Conservation (phyloP, 441 rosid species). For the Mallotus japonicus region DNA sequence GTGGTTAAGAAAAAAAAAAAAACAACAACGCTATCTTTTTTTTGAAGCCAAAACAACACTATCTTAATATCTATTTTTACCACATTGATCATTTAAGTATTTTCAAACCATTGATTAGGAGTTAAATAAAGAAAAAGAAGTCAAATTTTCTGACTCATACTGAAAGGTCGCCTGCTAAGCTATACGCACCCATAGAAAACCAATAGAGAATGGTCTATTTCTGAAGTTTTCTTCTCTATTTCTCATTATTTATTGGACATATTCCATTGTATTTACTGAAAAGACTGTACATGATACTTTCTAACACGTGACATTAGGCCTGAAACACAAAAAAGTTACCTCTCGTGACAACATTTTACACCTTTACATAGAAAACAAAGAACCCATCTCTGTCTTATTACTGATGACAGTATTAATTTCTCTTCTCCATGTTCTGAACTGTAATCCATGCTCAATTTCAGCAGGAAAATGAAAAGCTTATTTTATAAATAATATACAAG, state of each 20-base stretch:
- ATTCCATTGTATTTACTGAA: neutral
- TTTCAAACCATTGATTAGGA: too few species aligned
- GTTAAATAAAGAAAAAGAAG: neutral
- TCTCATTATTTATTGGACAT: neutral
- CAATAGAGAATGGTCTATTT: neutral
- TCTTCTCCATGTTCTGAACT: too few species aligned
- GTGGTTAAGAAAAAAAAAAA: too few species aligned
- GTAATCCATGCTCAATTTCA: too few species aligned
- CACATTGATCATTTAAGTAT: too few species aligned
- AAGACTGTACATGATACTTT: neutral
- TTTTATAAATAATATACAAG: too few species aligned
- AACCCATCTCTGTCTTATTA: slow-evolving; percentile 9
- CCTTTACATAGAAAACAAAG: neutral
- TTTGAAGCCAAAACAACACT: too few species aligned
- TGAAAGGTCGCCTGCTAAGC: too few species aligned
- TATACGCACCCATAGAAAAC: too few species aligned
- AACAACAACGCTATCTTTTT: too few species aligned
- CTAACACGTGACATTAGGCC: slow-evolving; percentile 18
- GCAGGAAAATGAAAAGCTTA: too few species aligned
- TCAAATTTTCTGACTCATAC: neutral
- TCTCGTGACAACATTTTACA: slow-evolving; percentile 22
- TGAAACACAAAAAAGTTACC: neutral
- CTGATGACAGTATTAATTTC: neutral
- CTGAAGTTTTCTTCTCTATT: neutral
- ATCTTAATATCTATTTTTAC: too few species aligned